These are phyloP conservation scores for Trichosporon sp. DNA, from an alignment of 1,284 basidiomycete genomes.

Conservation along the genomic window DNA sequence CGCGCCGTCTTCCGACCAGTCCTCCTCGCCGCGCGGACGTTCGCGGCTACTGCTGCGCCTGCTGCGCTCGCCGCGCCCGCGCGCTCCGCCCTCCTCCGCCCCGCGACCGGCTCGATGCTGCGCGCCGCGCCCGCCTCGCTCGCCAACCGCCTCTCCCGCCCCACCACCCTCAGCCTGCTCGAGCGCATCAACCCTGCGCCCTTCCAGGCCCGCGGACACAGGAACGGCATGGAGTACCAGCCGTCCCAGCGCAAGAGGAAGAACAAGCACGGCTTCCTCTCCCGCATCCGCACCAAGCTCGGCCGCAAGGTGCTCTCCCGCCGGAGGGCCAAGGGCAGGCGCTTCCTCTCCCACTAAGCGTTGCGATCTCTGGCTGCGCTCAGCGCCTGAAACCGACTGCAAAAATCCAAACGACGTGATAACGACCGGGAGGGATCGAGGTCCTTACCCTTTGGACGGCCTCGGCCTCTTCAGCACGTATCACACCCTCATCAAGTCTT, in stretches of 20 bases:
- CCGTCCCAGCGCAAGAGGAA: conserved; percentile 83
- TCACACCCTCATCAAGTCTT: background rate
- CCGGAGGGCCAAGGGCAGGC: conserved; percentile 59
- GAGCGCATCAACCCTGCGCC: conserved; percentile 11
- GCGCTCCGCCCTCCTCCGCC: conserved; percentile 1
- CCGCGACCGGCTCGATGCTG: background rate
- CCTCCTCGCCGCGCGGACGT: conserved; percentile 1
- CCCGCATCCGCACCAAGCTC: conserved; percentile 51
- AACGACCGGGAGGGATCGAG: background rate
- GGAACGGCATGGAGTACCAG: conserved; percentile 72
- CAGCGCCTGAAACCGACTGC: too few relatives aligned
- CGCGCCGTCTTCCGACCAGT: conserved; percentile 8
- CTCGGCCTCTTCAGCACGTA: background rate
- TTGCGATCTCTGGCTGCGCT: background rate
- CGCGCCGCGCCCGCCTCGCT: conserved; percentile 6
- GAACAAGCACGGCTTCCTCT: conserved; percentile 79
- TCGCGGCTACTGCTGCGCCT: conserved; percentile 8
- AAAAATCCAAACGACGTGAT: background rate
- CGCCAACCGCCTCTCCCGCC: conserved; percentile 8
- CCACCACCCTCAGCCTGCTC: conserved; percentile 12
- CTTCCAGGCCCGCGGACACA: conserved; percentile 25
- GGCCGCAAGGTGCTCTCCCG: conserved; percentile 57
- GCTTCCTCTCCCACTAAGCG: conserved; percentile 57
- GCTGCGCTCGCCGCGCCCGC: background rate
- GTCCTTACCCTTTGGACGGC: background rate